phyloP scores from a whole-genome alignment of 345 rosid genomes.

The Luvunga scandens region DNA sequence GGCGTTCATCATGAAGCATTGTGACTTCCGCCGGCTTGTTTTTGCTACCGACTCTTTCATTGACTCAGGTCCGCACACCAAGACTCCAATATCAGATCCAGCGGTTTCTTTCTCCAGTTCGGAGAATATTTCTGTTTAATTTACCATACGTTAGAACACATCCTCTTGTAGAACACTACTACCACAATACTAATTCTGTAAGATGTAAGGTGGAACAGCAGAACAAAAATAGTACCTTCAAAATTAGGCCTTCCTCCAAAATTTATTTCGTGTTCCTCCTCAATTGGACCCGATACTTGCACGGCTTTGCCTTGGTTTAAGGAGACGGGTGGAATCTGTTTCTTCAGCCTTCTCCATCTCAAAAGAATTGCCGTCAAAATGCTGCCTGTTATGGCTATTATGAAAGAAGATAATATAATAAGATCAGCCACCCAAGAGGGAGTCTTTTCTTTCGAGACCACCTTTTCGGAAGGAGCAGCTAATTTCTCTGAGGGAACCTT shows the following conservation, averaged over 20 bases:
- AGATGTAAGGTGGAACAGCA: not conserved
- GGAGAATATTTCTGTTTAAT: constrained; percentile 48
- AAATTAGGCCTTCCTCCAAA: constrained; percentile 72
- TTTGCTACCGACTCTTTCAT: constrained; percentile 70
- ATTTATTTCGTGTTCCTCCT: constrained; percentile 55
- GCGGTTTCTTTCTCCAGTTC: constrained; percentile 42
- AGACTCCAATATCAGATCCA: constrained; percentile 54
- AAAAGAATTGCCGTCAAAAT: constrained; percentile 40
- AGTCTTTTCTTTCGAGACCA: constrained; percentile 44
- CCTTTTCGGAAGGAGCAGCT: constrained; percentile 33
- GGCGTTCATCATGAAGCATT: constrained; percentile 18
- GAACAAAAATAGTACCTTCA: constrained; percentile 44
- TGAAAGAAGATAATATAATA: constrained; percentile 53
- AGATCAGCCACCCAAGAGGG: constrained; percentile 70
- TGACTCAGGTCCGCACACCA: constrained; percentile 82
- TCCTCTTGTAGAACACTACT: not conserved
- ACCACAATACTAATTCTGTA: not conserved
- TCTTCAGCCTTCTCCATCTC: constrained; percentile 57
- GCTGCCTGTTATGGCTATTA: constrained; percentile 37
- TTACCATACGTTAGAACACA: not conserved
- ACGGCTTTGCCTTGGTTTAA: constrained; percentile 25
- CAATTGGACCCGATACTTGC: constrained; percentile 18
- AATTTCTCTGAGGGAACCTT: constrained; percentile 33
- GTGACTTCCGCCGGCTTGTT: constrained; percentile 35
- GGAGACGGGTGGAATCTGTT: constrained; percentile 30